These are phyloP conservation scores for Claviceps sp. DNA, from an alignment of 2,329 filamentous ascomycete species.

Conservation along the genomic window DNA sequence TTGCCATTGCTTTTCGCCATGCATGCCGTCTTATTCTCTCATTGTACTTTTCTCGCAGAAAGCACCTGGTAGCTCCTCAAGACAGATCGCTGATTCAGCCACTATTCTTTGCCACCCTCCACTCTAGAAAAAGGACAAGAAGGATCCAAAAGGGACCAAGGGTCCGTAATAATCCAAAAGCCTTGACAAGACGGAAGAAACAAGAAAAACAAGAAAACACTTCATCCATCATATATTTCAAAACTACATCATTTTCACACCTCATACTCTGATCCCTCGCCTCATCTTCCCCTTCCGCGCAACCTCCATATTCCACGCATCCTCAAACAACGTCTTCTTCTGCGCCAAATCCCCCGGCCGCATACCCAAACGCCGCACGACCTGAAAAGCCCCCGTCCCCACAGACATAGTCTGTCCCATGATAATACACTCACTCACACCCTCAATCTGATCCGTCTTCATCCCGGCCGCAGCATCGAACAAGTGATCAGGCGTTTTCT, in stretches of 20 bases:
- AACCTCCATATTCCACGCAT: conserved; percentile 36
- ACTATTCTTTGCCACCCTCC: too few species aligned
- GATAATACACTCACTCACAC: conserved; percentile 93
- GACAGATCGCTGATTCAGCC: too few species aligned
- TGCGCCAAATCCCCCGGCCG: conserved; percentile 41
- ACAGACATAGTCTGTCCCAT: conserved; percentile 91
- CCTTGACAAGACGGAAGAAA: neutral
- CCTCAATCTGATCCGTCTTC: conserved; percentile 85
- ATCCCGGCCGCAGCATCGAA: conserved; percentile 89
- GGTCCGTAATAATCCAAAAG: too few species aligned
- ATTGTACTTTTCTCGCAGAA: too few species aligned
- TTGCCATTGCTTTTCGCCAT: too few species aligned
- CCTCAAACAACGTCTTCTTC: conserved; percentile 58
- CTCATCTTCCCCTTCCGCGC: neutral
- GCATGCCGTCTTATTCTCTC: too few species aligned
- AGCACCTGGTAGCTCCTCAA: too few species aligned
- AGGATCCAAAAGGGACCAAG: neutral
- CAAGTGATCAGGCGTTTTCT: conserved; percentile 95
- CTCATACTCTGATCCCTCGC: neutral
- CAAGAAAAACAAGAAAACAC: neutral
- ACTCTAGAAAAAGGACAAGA: too few species aligned
- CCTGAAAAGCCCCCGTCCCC: conserved; percentile 84
- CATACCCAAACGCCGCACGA: conserved; percentile 65
- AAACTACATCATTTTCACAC: neutral
- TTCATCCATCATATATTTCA: neutral